Evolutionary conservation across 352 stramenopile species (phyloP).

Genomic region (Lagenidium giganteum): DNA sequence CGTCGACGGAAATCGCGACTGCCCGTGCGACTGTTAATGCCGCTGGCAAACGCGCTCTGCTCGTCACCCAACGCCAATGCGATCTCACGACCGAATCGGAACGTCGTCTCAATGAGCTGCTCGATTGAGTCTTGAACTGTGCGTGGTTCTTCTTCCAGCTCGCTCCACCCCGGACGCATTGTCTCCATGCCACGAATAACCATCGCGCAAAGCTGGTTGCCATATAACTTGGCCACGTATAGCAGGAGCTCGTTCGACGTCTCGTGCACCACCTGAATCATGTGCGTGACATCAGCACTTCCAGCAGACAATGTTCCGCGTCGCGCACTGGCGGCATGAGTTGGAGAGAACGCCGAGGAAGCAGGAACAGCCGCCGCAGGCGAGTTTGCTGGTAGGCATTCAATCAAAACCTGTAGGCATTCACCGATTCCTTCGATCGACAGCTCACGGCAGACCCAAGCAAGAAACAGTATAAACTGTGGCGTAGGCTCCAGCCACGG

Average conservation of each 20-base stretch:
- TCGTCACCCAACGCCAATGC: constrained; percentile 44
- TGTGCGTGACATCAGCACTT: constrained; percentile 48
- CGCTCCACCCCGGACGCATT: constrained; percentile 41
- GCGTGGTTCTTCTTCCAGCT: constrained; percentile 56
- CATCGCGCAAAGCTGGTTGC: constrained; percentile 37
- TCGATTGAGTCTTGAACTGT: constrained; percentile 56
- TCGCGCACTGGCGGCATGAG: too few relatives aligned
- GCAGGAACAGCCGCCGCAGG: too few relatives aligned
- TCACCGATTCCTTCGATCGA: constrained; percentile 41
- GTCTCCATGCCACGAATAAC: constrained; percentile 36
- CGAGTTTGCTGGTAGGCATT: constrained; percentile 54
- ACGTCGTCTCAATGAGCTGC: constrained; percentile 38
- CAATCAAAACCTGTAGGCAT: constrained; percentile 49
- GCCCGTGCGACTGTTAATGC: constrained; percentile 22
- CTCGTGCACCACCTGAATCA: constrained; percentile 53
- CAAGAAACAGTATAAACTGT: constrained; percentile 53
- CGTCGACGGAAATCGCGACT: constrained; percentile 48
- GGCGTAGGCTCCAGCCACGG: constrained; percentile 44
- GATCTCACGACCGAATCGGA: constrained; percentile 41
- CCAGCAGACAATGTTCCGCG: constrained; percentile 21
- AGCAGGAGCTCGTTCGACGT: constrained; percentile 39
- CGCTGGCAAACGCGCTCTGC: constrained; percentile 28
- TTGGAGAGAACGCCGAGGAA: constrained; percentile 6
- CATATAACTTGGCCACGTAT: constrained; percentile 44
- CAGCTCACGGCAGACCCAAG: constrained; percentile 53